Conservation (phyloP, 1,139 yeast genomes). For the Lipomyces yarrowii region DNA sequence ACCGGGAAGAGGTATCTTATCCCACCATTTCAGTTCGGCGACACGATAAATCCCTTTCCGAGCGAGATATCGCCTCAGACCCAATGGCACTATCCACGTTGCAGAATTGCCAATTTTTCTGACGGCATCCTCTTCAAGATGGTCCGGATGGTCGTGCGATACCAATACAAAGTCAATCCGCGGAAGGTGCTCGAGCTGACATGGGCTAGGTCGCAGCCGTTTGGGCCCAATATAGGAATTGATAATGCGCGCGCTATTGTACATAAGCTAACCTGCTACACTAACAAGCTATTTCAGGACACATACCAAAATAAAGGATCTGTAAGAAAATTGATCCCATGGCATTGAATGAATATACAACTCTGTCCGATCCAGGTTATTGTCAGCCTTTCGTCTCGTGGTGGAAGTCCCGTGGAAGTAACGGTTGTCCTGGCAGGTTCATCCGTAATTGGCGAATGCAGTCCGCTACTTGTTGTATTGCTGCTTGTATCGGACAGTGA, state of each 20-base stretch:
- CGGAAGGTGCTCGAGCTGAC: slow-evolving; percentile 63
- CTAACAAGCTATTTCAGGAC: neutral
- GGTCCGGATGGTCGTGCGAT: slow-evolving; percentile 96
- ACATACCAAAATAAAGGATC: slow-evolving; percentile 73
- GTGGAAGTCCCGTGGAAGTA: slow-evolving; percentile 32
- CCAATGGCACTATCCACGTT: slow-evolving; percentile 86
- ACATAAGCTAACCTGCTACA: neutral
- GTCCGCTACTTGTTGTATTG: slow-evolving; percentile 9
- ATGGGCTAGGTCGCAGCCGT: slow-evolving; percentile 73
- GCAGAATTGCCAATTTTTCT: slow-evolving; percentile 60
- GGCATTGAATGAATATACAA: slow-evolving; percentile 72
- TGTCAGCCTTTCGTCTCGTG: slow-evolving; percentile 53
- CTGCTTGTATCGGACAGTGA: slow-evolving; percentile 12
- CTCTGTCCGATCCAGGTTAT: slow-evolving; percentile 95
- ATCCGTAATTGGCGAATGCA: slow-evolving; percentile 8
- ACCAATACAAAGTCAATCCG: slow-evolving; percentile 72
- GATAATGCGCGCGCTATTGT: slow-evolving; percentile 55
- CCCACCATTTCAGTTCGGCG: slow-evolving; percentile 94
- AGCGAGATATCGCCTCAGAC: slow-evolving; percentile 63
- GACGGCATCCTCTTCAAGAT: slow-evolving; percentile 67
- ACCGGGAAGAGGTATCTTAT: slow-evolving; percentile 51
- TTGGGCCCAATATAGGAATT: slow-evolving; percentile 74
- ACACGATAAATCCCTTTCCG: slow-evolving; percentile 58
- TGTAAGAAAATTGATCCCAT: slow-evolving; percentile 73
- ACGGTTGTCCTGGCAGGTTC: neutral